A percentile compares a stretch with the other conserved stretches of the same genome.
Evolutionary conservation across 495 filamentous ascomycete genomes (phyloP).

Genomic region (Annulohypoxylon moriforme): DNA sequence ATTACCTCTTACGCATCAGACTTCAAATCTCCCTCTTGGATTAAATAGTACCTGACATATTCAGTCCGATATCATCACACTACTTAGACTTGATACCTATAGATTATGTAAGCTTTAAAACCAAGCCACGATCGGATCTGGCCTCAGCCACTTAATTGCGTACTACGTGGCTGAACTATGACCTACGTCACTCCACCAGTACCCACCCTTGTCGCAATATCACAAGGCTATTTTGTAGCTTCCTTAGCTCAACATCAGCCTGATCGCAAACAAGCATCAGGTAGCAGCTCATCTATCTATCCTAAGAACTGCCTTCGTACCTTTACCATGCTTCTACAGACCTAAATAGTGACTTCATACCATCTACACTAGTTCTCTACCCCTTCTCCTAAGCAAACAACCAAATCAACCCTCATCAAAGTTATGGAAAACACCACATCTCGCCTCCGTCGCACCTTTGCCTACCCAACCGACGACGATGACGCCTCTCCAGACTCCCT

Average conservation of each 20-base stretch:
- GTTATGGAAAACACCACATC: constrained; percentile 42
- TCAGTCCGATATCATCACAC: too few relatives aligned
- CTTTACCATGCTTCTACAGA: neutral
- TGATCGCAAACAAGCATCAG: constrained; percentile 2
- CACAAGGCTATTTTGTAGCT: constrained; percentile 11
- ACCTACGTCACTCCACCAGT: constrained; percentile 17
- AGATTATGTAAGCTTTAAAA: too few relatives aligned
- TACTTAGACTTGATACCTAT: too few relatives aligned
- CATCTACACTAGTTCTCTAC: constrained; percentile 4
- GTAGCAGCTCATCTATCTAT: neutral
- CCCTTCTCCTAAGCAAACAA: neutral
- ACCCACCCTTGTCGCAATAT: constrained; percentile 4
- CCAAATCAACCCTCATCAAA: constrained; percentile 3
- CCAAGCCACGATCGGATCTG: too few relatives aligned
- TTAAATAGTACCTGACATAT: too few relatives aligned
- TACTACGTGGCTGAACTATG: neutral
- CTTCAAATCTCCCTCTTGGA: too few relatives aligned
- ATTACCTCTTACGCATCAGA: too few relatives aligned
- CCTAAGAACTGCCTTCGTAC: neutral
- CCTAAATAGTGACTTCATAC: neutral
- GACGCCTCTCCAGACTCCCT: constrained; percentile 18
- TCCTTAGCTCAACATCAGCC: constrained; percentile 11
- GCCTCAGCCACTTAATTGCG: too few relatives aligned
- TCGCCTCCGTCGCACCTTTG: constrained; percentile 70
- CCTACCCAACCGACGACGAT: constrained; percentile 67